phyloP scores from a whole-genome alignment of 176 grass and related monocot genomes.

The Juncus inflexus region DNA sequence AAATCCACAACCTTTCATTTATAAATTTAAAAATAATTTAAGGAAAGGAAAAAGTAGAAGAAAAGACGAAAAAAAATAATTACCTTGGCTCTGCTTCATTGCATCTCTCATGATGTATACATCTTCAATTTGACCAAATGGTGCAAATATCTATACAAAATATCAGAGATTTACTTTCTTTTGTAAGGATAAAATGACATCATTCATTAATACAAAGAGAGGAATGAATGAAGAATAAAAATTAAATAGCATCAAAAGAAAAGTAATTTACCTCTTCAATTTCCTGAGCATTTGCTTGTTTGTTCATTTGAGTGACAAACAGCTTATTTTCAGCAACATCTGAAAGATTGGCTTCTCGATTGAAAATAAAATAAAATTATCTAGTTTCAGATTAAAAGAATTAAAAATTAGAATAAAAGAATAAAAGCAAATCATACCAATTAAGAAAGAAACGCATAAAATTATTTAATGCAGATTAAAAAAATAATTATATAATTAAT shows the following conservation, averaged over 20 bases:
- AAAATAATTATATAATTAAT: too few relatives aligned
- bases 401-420: too few relatives aligned
- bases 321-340: slow-evolving; percentile 78
- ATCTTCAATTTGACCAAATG: slow-evolving; percentile 92
- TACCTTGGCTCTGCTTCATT: slow-evolving; percentile 78
- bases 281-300: slow-evolving; percentile 78
- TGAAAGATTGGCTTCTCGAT: slow-evolving; percentile 37
- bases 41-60: slow-evolving; percentile 27
- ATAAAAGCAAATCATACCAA: background rate
- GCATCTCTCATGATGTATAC: slow-evolving; percentile 98
- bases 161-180: slow-evolving; percentile 7
- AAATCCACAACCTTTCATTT: slow-evolving; percentile 73
- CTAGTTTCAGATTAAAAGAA: background rate
- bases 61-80: slow-evolving; percentile 16
- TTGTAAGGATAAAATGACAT: too few relatives aligned
- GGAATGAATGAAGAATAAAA: background rate
- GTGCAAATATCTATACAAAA: slow-evolving; percentile 77
- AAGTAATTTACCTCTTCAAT: slow-evolving; percentile 68
- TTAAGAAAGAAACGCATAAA: slow-evolving; percentile 9
- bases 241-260: background rate
- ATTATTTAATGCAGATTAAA: too few relatives aligned
- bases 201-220: too few relatives aligned
- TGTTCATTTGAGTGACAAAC: slow-evolving; percentile 94
- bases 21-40: slow-evolving; percentile 11
- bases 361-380: slow-evolving; percentile 9